phyloP scores from a whole-genome alignment of 2,329 filamentous ascomycete genomes.

The Nigrograna mackinnonii region DNA sequence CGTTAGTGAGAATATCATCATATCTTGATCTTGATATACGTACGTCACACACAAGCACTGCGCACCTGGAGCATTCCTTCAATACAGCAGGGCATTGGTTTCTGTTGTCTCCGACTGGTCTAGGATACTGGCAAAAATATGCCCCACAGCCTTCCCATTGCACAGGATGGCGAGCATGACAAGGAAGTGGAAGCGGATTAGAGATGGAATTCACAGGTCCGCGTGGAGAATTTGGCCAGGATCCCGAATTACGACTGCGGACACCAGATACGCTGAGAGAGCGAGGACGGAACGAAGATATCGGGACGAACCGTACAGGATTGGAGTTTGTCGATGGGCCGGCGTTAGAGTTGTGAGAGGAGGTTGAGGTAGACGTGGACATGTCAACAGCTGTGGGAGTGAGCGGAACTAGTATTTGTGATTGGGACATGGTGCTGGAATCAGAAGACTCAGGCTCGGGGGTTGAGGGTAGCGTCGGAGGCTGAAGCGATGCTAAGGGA shows the following conservation, averaged over 20 bases:
- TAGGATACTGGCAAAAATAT: conserved; percentile 44
- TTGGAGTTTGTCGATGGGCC: conserved; percentile 26
- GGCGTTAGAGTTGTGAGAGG: conserved; percentile 21
- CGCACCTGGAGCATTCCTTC: conserved; percentile 44
- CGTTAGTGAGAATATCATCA: conserved; percentile 1
- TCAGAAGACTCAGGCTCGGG: conserved; percentile 26
- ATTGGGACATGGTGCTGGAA: conserved; percentile 34
- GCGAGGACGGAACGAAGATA: conserved; percentile 39
- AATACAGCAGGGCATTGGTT: conserved; percentile 38
- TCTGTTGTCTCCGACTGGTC: conserved; percentile 42
- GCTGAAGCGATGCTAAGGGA: conserved; percentile 4
- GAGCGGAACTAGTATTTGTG: conserved; percentile 32
- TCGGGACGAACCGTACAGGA: conserved; percentile 32
- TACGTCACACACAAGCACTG: conserved; percentile 46
- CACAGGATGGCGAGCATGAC: conserved; percentile 44
- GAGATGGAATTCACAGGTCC: conserved; percentile 27
- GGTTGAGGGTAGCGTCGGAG: conserved; percentile 12
- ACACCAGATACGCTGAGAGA: conserved; percentile 42
- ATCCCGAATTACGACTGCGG: conserved; percentile 32
- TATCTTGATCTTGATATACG: conserved; percentile 22
- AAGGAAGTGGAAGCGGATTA: conserved; percentile 41
- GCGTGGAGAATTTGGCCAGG: conserved; percentile 30
- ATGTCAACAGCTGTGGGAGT: conserved; percentile 28
- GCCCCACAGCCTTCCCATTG: conserved; percentile 48
- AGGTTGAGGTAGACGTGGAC: conserved; percentile 29